A percentile compares a stretch with the other conserved stretches of the same genome.
Evolutionary conservation across 2,329 filamentous ascomycete species (phyloP).

Genomic region (Apiospora malaysiana): DNA sequence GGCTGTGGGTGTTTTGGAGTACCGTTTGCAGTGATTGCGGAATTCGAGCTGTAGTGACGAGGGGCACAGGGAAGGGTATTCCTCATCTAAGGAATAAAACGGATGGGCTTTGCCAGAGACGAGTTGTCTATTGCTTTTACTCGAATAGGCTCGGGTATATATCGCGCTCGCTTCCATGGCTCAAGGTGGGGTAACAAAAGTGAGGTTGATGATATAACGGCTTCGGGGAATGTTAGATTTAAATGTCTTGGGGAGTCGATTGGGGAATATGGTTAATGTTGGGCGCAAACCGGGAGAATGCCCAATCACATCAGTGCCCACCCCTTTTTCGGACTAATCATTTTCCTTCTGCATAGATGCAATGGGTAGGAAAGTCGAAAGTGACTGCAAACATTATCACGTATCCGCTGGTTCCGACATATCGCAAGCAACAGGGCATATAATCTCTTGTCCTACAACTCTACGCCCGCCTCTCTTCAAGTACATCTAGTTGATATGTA

Average conservation of each 20-base stretch:
- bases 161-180: not conserved
- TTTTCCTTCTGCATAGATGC: not conserved
- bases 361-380: too few species aligned
- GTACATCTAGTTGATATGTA: too few species aligned
- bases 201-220: not conserved
- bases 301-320: not conserved
- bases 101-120: not conserved
- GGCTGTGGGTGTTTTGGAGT: not conserved
- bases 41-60: not conserved
- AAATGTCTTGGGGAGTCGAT: too few species aligned
- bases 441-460: too few species aligned
- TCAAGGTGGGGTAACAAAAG: not conserved
- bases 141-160: not conserved
- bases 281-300: not conserved
- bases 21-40: not conserved
- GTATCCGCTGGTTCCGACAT: too few species aligned
- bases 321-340: not conserved
- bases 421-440: too few species aligned
- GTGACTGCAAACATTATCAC: too few species aligned
- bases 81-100: not conserved
- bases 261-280: not conserved
- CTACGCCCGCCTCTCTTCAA: too few species aligned
- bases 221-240: not conserved
- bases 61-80: too few species aligned
- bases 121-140: not conserved